Conservation (phyloP, 306 rosid genomes). For the Astragalus membranaceus region DNA sequence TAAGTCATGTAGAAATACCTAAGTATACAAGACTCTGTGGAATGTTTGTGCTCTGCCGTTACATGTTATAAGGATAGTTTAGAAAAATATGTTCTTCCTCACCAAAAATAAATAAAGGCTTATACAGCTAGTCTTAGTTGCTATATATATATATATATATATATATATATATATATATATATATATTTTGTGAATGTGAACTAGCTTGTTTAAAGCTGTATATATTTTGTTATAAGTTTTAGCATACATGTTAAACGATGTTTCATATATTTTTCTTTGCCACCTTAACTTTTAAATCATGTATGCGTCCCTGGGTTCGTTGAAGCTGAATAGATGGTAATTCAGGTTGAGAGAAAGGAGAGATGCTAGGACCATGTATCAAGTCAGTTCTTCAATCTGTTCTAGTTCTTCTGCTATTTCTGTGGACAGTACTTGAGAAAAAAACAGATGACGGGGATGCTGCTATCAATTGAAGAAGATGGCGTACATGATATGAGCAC, state of each 20-base stretch:
- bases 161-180: too few relatives aligned
- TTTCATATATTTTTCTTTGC: neutral
- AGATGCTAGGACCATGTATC: neutral
- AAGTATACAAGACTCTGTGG: too few relatives aligned
- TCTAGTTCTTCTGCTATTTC: neutral
- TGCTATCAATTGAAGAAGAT: constrained; percentile 7
- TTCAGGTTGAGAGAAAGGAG: neutral
- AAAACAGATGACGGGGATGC: neutral
- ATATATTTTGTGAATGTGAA: too few relatives aligned
- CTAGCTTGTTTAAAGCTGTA: too few relatives aligned
- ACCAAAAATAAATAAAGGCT: too few relatives aligned
- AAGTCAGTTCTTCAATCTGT: neutral
- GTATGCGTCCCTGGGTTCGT: neutral
- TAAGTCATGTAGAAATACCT: too few relatives aligned
- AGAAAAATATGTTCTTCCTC: too few relatives aligned
- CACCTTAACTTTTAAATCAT: neutral
- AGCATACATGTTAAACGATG: neutral
- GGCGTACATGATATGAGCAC: neutral
- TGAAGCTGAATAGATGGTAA: neutral
- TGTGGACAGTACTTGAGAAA: neutral
- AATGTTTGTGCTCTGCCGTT: too few relatives aligned
- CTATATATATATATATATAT: too few relatives aligned
- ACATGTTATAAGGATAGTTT: too few relatives aligned
- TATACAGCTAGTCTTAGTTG: too few relatives aligned
- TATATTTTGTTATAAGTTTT: too few relatives aligned